These are phyloP conservation scores for Paramarasmius palmivorus DNA, from an alignment of 1,284 basidiomycete genomes.

Conservation along the genomic window DNA sequence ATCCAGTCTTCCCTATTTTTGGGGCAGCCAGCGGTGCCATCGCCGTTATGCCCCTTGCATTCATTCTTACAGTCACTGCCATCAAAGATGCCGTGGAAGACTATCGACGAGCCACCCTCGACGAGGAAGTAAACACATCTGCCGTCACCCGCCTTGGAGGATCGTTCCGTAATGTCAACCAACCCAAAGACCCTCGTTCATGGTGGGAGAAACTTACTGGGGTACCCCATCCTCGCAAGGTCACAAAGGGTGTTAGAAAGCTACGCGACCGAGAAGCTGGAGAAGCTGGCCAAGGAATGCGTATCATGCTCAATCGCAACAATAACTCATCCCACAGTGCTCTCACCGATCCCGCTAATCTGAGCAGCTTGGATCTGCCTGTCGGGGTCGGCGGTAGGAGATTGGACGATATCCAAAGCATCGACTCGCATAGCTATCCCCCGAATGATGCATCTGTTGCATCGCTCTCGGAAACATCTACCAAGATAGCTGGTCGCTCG, in stretches of 20 bases:
- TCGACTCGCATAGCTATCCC: slow-evolving; percentile 68
- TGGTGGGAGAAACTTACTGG: slow-evolving; percentile 76
- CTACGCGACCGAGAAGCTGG: slow-evolving; percentile 83
- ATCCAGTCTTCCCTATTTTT: slow-evolving; percentile 84
- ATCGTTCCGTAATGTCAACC: slow-evolving; percentile 87
- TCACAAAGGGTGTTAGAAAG: slow-evolving; percentile 85
- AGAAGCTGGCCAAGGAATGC: slow-evolving; percentile 49
- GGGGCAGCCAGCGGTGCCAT: slow-evolving; percentile 86
- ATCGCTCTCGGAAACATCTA: slow-evolving; percentile 33
- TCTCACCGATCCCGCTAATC: slow-evolving; percentile 38
- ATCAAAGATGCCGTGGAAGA: slow-evolving; percentile 97
- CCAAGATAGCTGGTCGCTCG: slow-evolving; percentile 18
- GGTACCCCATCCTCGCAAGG: slow-evolving; percentile 67
- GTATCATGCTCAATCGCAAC: slow-evolving; percentile 58
- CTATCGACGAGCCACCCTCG: slow-evolving; percentile 82
- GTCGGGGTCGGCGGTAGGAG: slow-evolving; percentile 45
- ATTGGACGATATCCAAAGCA: slow-evolving; percentile 68
- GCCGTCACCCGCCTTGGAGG: slow-evolving; percentile 84
- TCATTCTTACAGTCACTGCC: slow-evolving; percentile 87
- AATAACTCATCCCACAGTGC: slow-evolving; percentile 35
- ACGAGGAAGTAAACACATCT: slow-evolving; percentile 92
- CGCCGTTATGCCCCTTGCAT: slow-evolving; percentile 84
- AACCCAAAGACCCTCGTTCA: slow-evolving; percentile 74
- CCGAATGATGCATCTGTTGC: slow-evolving; percentile 38
- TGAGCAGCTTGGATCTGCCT: slow-evolving; percentile 42